Evolutionary conservation across 352 stramenopile species (phyloP), one percentile per base, ranked within the genome.

Genomic region (Phytophthora pini): DNA sequence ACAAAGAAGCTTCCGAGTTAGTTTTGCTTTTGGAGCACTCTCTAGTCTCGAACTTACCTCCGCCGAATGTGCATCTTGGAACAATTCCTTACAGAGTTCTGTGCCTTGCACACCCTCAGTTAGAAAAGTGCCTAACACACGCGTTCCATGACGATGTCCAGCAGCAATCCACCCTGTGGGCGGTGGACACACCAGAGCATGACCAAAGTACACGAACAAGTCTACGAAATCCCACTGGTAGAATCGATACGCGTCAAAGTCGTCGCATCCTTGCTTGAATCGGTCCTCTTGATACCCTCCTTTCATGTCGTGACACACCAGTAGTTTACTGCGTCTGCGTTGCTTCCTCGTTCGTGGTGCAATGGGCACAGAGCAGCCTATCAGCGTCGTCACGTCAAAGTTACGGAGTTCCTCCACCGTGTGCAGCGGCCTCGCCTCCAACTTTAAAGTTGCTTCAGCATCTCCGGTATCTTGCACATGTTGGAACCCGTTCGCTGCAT

Each of bases 181-280:
- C 26, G 79, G 79, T 32, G 82, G 79, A 46, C 70, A 80, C 24
- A 88, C 77, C 15, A 88, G 52, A 13, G 68, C 61, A 65, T 88
- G 76, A 0, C 77, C 71, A 68, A 88, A 86, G 52, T 86, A 88
- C 27, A 85, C 76, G 40, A 88, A 86, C 20, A 81, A 24, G 58
- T 88, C 79, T 26, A 88, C 59, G 5, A 84, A 47, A 40, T 80
- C 76, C 79, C 79, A 88, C 49, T 86, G 72, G 49, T 84, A 88
- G 13, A 86, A 73, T 36, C 74, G 49, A 46, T 84, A 79, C 15
- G 66, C 73, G 24, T 81, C 62, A 57, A 77, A 80, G 32, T 70
- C 63, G 3, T 56, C 15, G 43, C 71, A 67, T n/a, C 74, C 65
- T 64, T 82, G 70, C 10, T 72, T 76, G 44, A 79, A 77, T 15